phyloP scores from a whole-genome alignment of 140 eudicot genomes.

The Bidens hawaiensis region DNA sequence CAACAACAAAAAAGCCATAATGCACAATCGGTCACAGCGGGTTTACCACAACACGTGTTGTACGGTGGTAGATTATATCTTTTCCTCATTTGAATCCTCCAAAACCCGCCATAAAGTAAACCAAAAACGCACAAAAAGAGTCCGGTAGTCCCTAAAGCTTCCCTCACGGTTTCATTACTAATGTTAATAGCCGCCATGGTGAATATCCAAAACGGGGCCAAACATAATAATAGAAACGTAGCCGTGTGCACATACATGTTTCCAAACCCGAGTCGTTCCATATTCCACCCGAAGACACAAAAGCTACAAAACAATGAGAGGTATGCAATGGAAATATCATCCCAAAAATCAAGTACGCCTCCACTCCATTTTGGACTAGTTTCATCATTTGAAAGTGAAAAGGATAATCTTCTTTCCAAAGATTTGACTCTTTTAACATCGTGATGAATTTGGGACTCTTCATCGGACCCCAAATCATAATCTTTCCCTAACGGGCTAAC shows the following conservation, averaged over 20 bases:
- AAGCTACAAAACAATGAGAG: conserved; percentile 72
- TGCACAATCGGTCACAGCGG: conserved; percentile 66
- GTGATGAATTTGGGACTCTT: conserved; percentile 55
- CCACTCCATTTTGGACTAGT: conserved; percentile 73
- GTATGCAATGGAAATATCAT: conserved; percentile 72
- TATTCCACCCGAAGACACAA: conserved; percentile 98
- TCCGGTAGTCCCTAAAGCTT: conserved; percentile 64
- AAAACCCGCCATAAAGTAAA: conserved; percentile 89
- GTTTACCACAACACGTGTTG: conserved; percentile 50
- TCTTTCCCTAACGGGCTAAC: conserved; percentile 89
- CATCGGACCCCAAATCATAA: conserved; percentile 42
- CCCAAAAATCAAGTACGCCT: conserved; percentile 76
- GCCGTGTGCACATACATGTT: conserved; percentile 97
- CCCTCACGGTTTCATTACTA: conserved; percentile 56
- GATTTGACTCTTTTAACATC: conserved; percentile 40
- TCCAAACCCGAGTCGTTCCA: conserved; percentile 96
- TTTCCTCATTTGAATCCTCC: conserved; percentile 97
- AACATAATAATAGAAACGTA: conserved; percentile 78
- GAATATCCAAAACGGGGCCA: conserved; percentile 92
- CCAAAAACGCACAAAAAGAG: conserved; percentile 79
- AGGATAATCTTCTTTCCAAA: conserved; percentile 44
- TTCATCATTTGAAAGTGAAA: conserved; percentile 60
- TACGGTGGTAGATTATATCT: conserved; percentile 75
- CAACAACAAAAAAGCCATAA: conserved; percentile 96
- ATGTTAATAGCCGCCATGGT: conserved; percentile 87